Base-by-base conservation (phyloP, 1,284 basidiomycete genomes). In the Ustilago hordei region DNA sequence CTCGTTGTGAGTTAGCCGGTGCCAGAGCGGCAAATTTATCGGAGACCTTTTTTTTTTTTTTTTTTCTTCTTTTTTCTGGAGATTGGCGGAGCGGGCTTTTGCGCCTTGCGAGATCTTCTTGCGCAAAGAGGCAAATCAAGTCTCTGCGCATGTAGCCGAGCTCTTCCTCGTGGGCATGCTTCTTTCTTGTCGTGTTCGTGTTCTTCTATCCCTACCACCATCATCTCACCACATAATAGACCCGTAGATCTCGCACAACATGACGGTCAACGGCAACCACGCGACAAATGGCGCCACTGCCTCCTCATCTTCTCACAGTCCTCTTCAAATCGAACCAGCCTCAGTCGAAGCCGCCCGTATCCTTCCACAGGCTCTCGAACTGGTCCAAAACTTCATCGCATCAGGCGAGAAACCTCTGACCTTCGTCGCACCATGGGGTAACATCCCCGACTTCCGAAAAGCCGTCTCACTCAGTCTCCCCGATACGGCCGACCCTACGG, bases 291-390 rank as follows among this genome's bases (percentile, higher is more conserved):
- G 48, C 48, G 48, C 48, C 9, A 53, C 38, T 52, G 32, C 17
- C 6, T 43, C 38, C 11, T 56, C 65, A 8, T 62, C 56, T 31
- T 69, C 73, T 7, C 64, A 57, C 7, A 73, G 70, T 36, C 80
- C 78, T 28, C 61, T 80, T 2, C 75, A 78, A 38, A 23, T 13
- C 19, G 78, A 78, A 36, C 47, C 61, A 0, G 54, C 78, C 0
- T 80, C 80, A 34, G 53, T 15, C 6, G 79, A 82, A 62, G 68
- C 78, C 34, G 63, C 59, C 1, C 75, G 76, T 23, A 50, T 82
- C 7, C 67, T 75, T 13, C 75, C 80, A 8, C 60, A 60, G 23
- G 53, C 61, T 2, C 63, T 78, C 15, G 35, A 62, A n/a, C 68
- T 79, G 13, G 69, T 79, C 3, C 72, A 75, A 13, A 7, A 54